These are phyloP conservation scores for Globisporangium cylindrosporum DNA, from an alignment of 352 stramenopile genomes.

Conservation along the genomic window DNA sequence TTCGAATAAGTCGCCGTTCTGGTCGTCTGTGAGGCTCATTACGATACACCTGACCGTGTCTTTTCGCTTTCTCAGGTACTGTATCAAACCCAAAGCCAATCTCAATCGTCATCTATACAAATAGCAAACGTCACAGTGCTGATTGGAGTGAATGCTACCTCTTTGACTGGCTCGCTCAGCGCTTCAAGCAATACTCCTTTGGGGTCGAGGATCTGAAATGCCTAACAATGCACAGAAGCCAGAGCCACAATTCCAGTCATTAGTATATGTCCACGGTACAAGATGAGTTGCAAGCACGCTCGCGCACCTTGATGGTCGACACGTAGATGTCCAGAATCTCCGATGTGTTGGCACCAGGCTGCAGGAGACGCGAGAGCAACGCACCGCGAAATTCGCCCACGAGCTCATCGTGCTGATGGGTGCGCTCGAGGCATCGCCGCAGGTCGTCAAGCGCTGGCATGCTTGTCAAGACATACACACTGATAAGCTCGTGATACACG, in stretches of 20 bases:
- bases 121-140: not conserved
- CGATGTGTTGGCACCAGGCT: constrained; percentile 94
- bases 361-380: constrained; percentile 87
- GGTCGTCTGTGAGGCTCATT: constrained; percentile 83
- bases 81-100: not conserved
- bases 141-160: constrained; percentile 27
- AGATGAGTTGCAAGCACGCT: no score
- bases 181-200: constrained; percentile 91
- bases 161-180: constrained; percentile 62
- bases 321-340: constrained; percentile 98
- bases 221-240: constrained; percentile 25
- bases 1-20: constrained; percentile 94
- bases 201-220: constrained; percentile 92
- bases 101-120: not conserved
- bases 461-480: constrained; percentile 27
- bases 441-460: constrained; percentile 69
- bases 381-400: constrained; percentile 71
- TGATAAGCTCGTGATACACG: not conserved
- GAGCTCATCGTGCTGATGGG: constrained; percentile 82
- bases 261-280: no score
- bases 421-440: constrained; percentile 72
- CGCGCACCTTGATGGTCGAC: constrained; percentile 90
- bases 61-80: constrained; percentile 91
- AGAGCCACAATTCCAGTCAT: not conserved
- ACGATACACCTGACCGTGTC: constrained; percentile 98